Percentiles rank a stretch among this genome's conserved stretches.
Conservation (phyloP, 1,139 yeast species). For the Sugiyamaella castrensis region DNA sequence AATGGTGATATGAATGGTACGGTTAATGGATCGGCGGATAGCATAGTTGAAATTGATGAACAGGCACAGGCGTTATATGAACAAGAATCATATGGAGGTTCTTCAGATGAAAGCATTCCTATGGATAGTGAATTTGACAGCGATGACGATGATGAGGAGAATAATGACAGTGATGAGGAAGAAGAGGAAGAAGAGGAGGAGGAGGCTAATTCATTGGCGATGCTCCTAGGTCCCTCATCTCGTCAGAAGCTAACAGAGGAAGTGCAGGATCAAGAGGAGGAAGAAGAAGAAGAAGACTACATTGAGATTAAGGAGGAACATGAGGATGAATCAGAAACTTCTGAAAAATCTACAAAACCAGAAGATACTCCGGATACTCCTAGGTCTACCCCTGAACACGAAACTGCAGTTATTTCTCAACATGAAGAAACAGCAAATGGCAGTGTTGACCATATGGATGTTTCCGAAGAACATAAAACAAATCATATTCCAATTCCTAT, state of each 20-base stretch:
- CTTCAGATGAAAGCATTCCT: conserved; percentile 25
- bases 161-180: conserved; percentile 23
- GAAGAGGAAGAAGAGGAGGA: conserved; percentile 22
- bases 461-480: not conserved
- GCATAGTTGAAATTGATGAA: conserved; percentile 26
- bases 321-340: conserved; percentile 9
- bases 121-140: conserved; percentile 27
- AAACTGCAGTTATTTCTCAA: not conserved
- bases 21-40: conserved; percentile 30
- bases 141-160: conserved; percentile 29
- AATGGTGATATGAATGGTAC: conserved; percentile 31
- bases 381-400: conserved; percentile 22
- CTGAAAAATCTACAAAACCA: conserved; percentile 7
- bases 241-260: conserved; percentile 16
- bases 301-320: conserved; percentile 21
- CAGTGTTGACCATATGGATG: not conserved
- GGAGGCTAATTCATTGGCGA: conserved; percentile 3
- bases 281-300: conserved; percentile 23
- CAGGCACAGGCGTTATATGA: conserved; percentile 28
- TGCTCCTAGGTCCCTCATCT: not conserved
- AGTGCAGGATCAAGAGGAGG: conserved; percentile 17
- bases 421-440: conserved; percentile 5
- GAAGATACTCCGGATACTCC: conserved; percentile 15
- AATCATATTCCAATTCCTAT: conserved; percentile 37
- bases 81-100: conserved; percentile 21